Percentiles rank a stretch among this genome's conserved stretches.
phyloP scores from a whole-genome alignment of 352 stramenopile genomes.

The Sclerospora graminicola region DNA sequence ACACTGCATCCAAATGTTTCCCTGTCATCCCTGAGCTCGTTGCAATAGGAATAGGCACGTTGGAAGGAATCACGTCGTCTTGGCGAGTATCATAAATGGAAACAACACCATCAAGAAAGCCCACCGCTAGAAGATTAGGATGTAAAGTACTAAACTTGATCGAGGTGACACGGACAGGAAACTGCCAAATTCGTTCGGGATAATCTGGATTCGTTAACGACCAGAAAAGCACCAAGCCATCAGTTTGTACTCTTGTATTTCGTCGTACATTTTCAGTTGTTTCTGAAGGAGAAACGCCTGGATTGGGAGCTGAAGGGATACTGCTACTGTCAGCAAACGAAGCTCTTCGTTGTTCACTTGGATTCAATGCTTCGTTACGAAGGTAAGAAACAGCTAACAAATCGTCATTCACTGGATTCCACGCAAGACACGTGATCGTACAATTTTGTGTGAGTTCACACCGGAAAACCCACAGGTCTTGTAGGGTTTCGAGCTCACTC shows the following conservation, averaged over 20 bases:
- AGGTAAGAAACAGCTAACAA: slow-evolving; percentile 87
- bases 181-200: slow-evolving; percentile 81
- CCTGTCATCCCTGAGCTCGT: slow-evolving; percentile 44
- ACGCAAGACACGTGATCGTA: slow-evolving; percentile 68
- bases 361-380: neutral
- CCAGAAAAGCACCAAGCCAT: slow-evolving; percentile 95
- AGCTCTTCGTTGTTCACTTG: no score
- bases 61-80: slow-evolving; percentile 20
- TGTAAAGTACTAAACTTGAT: slow-evolving; percentile 83
- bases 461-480: no score
- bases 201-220: slow-evolving; percentile 88
- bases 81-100: slow-evolving; percentile 87
- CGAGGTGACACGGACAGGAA: slow-evolving; percentile 70
- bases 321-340: no score
- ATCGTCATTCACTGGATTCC: slow-evolving; percentile 84
- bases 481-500: no score
- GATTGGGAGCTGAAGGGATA: no score
- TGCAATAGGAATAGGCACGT: slow-evolving; percentile 36
- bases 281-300: no score
- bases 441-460: slow-evolving; percentile 44
- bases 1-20: slow-evolving; percentile 87
- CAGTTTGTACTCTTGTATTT: no score
- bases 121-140: slow-evolving; percentile 86
- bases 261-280: no score
- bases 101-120: slow-evolving; percentile 84